These are phyloP conservation scores for Candida caryicola DNA, from an alignment of 805 yeast genomes.

Conservation along the genomic window DNA sequence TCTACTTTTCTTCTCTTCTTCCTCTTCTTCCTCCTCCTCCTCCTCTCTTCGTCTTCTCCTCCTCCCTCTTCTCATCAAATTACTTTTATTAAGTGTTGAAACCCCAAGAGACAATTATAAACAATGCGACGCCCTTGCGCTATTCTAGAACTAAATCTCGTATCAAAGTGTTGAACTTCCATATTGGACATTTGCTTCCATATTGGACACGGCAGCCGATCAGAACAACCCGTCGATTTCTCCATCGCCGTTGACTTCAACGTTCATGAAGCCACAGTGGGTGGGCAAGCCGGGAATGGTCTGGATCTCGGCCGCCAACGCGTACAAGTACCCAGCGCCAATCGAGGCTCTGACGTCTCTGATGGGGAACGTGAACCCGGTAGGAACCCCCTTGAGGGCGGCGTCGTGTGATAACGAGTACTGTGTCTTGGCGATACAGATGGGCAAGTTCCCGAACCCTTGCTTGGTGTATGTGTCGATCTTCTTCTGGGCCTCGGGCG, in stretches of 20 bases:
- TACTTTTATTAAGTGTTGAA: background rate
- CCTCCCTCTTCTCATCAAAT: no score
- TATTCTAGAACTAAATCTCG: constrained; percentile 1
- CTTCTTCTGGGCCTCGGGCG: constrained; percentile 77
- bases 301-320: constrained; percentile 94
- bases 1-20: no score
- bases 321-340: constrained; percentile 96
- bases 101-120: background rate
- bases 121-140: background rate
- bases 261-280: constrained; percentile 94
- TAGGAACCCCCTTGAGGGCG: constrained; percentile 88
- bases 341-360: constrained; percentile 91
- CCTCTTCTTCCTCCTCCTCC: no score
- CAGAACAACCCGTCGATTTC: constrained; percentile 79
- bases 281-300: constrained; percentile 98
- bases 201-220: background rate
- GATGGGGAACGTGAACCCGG: constrained; percentile 90
- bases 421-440: constrained; percentile 97
- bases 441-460: constrained; percentile 88
- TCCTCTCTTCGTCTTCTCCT: no score
- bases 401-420: constrained; percentile 96
- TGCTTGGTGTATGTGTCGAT: constrained; percentile 78
- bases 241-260: constrained; percentile 84
- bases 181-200: constrained; percentile 1
- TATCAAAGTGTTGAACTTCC: constrained; percentile 8